Percentiles rank a stretch among this genome's conserved stretches.
Evolutionary conservation across 2,329 filamentous ascomycete genomes (phyloP).

Genomic region (Anthostomella pinea): DNA sequence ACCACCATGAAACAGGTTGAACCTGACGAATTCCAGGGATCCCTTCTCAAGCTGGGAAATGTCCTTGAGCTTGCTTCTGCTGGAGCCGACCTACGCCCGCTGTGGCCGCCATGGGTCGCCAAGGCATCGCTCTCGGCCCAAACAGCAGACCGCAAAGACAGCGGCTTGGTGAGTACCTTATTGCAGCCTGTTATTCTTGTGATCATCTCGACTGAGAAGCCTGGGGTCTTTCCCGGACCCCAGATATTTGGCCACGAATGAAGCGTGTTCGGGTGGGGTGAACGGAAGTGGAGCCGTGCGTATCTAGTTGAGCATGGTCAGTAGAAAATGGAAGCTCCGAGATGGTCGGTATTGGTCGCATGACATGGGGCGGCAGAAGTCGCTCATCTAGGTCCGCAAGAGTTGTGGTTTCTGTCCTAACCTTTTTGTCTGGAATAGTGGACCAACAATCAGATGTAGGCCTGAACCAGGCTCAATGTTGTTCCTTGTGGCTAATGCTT

Average conservation of each 20-base stretch:
- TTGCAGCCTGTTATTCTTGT: conserved; percentile 27
- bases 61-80: too few species aligned
- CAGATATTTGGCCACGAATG: conserved; percentile 19
- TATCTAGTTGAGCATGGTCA: conserved; percentile 5
- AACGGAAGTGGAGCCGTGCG: conserved; percentile 18
- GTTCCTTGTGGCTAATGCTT: too few species aligned
- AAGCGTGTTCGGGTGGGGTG: conserved; percentile 18
- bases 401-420: too few species aligned
- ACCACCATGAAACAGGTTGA: conserved; percentile 13
- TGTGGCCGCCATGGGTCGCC: conserved; percentile 17
- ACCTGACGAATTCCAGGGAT: conserved; percentile 24
- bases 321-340: neutral
- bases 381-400: too few species aligned
- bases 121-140: conserved; percentile 23
- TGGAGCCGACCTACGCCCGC: conserved; percentile 2
- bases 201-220: conserved; percentile 24
- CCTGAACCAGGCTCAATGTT: too few species aligned
- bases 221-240: conserved; percentile 21
- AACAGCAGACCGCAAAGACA: conserved; percentile 21
- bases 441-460: too few species aligned
- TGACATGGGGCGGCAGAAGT: conserved; percentile 4
- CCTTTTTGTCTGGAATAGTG: too few species aligned
- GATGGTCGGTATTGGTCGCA: conserved; percentile 4
- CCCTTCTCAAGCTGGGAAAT: neutral
- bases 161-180: conserved; percentile 23